These are phyloP conservation scores for Glaciozyma martinii DNA, from an alignment of 768 basidiomycete species.

Conservation along the genomic window DNA sequence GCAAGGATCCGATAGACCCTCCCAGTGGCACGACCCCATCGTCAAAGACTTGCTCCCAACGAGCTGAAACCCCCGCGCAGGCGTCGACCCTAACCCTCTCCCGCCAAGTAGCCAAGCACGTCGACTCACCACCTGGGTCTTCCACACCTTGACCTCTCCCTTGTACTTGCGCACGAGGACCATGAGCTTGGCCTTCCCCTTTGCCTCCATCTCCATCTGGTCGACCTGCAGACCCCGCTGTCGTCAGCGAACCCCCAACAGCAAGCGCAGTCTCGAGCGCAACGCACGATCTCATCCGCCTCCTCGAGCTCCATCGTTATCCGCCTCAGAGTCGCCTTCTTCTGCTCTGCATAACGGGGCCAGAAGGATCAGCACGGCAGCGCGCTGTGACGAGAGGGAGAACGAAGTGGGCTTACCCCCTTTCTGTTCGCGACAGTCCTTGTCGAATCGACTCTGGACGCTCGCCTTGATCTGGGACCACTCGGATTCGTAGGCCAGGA, in stretches of 20 bases:
- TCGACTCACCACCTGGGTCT: slow-evolving; percentile 8
- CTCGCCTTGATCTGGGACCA: slow-evolving; percentile 38
- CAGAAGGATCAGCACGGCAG: not conserved
- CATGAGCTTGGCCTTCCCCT: slow-evolving; percentile 18
- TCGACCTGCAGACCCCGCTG: slow-evolving; percentile 9
- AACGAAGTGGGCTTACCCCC: slow-evolving; percentile 38
- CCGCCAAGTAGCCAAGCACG: not conserved
- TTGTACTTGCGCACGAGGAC: slow-evolving; percentile 10
- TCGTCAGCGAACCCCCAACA: not conserved
- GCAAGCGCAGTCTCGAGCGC: not conserved
- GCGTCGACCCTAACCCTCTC: not conserved
- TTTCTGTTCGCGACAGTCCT: slow-evolving; percentile 37
- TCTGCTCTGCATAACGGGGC: slow-evolving; percentile 37
- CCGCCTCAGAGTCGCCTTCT: slow-evolving; percentile 39
- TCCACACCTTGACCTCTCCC: slow-evolving; percentile 8
- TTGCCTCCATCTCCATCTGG: slow-evolving; percentile 23
- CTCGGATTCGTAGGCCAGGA: slow-evolving; percentile 38
- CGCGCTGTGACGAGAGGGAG: not conserved
- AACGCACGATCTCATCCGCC: slow-evolving; percentile 43
- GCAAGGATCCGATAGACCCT: not conserved
- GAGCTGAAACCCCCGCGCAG: not conserved
- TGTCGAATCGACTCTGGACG: slow-evolving; percentile 38
- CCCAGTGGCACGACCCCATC: not conserved
- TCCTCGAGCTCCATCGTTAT: slow-evolving; percentile 42
- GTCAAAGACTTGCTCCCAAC: not conserved